phyloP scores from a whole-genome alignment of 1,139 yeast species.

The Candida sp. region DNA sequence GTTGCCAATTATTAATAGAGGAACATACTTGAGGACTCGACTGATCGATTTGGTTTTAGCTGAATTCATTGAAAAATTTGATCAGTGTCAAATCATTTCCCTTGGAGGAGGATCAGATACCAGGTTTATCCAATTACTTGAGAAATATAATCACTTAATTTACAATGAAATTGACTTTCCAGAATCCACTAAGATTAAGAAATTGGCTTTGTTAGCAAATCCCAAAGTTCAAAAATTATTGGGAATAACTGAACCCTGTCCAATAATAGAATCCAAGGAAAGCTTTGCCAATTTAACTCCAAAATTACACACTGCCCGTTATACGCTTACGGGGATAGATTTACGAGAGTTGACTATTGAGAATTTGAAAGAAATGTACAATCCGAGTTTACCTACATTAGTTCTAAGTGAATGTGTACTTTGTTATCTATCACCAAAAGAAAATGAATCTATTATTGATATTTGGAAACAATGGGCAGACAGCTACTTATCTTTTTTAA shows the following conservation, averaged over 20 bases:
- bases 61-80: constrained; percentile 38
- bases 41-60: constrained; percentile 57
- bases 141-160: constrained; percentile 10
- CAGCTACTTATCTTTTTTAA: constrained; percentile 37
- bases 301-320: constrained; percentile 40
- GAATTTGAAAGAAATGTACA: constrained; percentile 17
- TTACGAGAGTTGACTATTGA: constrained; percentile 31
- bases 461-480: constrained; percentile 27
- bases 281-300: constrained; percentile 21
- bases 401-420: constrained; percentile 86
- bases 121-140: constrained; percentile 54
- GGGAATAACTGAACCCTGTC: constrained; percentile 9
- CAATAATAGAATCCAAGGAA: constrained; percentile 14
- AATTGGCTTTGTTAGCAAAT: constrained; percentile 44
- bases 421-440: constrained; percentile 68
- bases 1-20: constrained; percentile 77
- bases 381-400: constrained; percentile 55
- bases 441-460: constrained; percentile 50
- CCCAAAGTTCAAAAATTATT: constrained; percentile 16
- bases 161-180: constrained; percentile 79
- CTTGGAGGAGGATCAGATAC: constrained; percentile 99
- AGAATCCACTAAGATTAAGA: constrained; percentile 59
- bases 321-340: constrained; percentile 57
- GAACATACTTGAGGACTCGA: constrained; percentile 74
- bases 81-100: constrained; percentile 62